Conservation (phyloP, 2,329 filamentous ascomycete genomes). For the Diplocarpon rosae region DNA sequence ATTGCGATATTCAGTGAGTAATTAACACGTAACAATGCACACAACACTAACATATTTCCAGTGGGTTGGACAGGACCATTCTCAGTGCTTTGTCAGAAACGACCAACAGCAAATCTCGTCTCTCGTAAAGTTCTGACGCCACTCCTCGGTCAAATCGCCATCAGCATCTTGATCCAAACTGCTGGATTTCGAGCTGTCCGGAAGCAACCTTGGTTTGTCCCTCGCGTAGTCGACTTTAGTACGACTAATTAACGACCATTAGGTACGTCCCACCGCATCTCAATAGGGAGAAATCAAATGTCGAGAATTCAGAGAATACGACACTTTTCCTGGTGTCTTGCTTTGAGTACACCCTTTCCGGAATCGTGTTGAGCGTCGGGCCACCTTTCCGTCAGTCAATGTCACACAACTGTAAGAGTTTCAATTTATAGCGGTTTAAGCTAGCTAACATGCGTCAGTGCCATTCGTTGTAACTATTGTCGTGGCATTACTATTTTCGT, state of each 20-base stretch:
- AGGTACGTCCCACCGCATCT: conserved; percentile 72
- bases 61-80: conserved; percentile 93
- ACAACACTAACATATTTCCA: conserved; percentile 20
- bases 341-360: conserved; percentile 89
- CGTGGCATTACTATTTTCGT: conserved; percentile 52
- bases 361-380: conserved; percentile 83
- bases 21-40: not conserved
- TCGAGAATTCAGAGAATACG: conserved; percentile 88
- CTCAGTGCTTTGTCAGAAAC: conserved; percentile 64
- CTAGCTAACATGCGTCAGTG: conserved; percentile 36
- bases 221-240: not conserved
- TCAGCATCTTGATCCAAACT: conserved; percentile 70
- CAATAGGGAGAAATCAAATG: conserved; percentile 69
- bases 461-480: conserved; percentile 75
- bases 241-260: not conserved
- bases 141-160: conserved; percentile 74
- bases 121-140: conserved; percentile 86
- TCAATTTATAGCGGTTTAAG: not conserved
- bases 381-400: conserved; percentile 78
- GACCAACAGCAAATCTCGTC: conserved; percentile 84
- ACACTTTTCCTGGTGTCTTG: conserved; percentile 81
- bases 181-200: conserved; percentile 65
- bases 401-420: conserved; percentile 60
- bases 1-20: conserved; percentile 83
- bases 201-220: conserved; percentile 61